Conservation (phyloP, 1,284 basidiomycete genomes). For the Wolfiporia cocos region DNA sequence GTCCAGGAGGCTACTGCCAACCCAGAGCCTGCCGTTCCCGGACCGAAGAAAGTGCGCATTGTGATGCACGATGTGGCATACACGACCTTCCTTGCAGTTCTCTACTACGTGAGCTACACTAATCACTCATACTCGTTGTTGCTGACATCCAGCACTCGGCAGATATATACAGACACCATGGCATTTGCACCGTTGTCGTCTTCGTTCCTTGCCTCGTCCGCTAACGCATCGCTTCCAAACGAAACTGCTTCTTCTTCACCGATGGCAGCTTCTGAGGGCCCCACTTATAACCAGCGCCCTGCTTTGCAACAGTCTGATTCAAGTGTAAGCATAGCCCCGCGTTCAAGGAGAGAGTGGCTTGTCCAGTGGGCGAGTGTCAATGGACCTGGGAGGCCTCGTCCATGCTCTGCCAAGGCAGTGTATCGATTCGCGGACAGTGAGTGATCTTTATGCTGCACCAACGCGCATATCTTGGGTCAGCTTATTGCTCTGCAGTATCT, state of each 20-base stretch:
- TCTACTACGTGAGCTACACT: conserved; percentile 61
- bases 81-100: conserved; percentile 74
- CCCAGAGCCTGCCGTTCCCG: conserved; percentile 12
- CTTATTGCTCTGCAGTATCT: not conserved
- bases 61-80: conserved; percentile 77
- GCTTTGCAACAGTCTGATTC: conserved; percentile 15
- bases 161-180: conserved; percentile 85
- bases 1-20: not conserved
- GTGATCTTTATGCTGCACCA: conserved; percentile 19
- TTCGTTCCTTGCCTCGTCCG: conserved; percentile 38
- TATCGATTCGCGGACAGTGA: conserved; percentile 81
- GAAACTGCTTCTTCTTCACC: conserved; percentile 9
- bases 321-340: conserved; percentile 23
- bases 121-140: not conserved
- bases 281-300: conserved; percentile 12
- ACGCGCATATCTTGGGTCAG: not conserved
- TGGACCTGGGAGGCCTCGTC: conserved; percentile 53
- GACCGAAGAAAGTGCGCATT: conserved; percentile 50
- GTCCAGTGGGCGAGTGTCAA: conserved; percentile 53
- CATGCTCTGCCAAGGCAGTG: conserved; percentile 85
- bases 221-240: too few species aligned
- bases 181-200: conserved; percentile 82
- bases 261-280: conserved; percentile 19
- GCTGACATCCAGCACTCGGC: too few species aligned
- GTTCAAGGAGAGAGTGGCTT: conserved; percentile 59